Evolutionary conservation across 2,329 filamentous ascomycete genomes (phyloP).

Genomic region (Aspergillus fijiensis): DNA sequence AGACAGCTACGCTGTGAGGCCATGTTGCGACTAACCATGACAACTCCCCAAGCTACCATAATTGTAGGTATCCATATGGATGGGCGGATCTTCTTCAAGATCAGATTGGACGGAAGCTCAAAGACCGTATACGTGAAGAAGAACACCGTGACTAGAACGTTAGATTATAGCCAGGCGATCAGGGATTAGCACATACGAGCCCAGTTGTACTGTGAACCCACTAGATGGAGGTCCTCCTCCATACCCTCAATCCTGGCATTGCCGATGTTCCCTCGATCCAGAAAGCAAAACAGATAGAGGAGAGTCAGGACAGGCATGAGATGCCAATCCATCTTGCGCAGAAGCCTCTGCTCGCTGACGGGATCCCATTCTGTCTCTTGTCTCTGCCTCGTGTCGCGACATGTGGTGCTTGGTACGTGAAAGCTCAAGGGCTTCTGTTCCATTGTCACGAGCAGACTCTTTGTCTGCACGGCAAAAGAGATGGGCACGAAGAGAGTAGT

Average conservation of each 20-base stretch:
- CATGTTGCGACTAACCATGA: slow-evolving; percentile 32
- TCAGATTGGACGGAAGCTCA: slow-evolving; percentile 26
- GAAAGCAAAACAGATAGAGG: slow-evolving; percentile 10
- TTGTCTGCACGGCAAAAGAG: not conserved
- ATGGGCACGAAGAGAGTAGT: not conserved
- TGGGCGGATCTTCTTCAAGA: slow-evolving; percentile 28
- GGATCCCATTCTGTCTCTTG: not conserved
- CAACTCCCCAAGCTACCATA: slow-evolving; percentile 48
- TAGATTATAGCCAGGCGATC: not conserved
- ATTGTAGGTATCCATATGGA: slow-evolving; percentile 31
- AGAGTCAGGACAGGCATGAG: slow-evolving; percentile 9
- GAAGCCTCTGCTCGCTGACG: not conserved
- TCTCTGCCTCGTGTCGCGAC: not conserved
- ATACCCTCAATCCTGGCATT: slow-evolving; percentile 11
- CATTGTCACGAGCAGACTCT: not conserved
- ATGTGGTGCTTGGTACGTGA: not conserved
- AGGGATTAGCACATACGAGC: slow-evolving; percentile 2
- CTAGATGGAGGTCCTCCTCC: slow-evolving; percentile 6
- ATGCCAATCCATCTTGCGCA: slow-evolving; percentile 9
- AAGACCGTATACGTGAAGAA: slow-evolving; percentile 27
- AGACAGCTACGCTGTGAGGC: not conserved
- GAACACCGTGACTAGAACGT: slow-evolving; percentile 30
- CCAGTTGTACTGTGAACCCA: slow-evolving; percentile 7
- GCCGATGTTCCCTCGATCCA: slow-evolving; percentile 9
- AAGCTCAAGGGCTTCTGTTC: not conserved